Evolutionary conservation across 108 stramenopile genomes (phyloP).

Genomic region (Fistulifera pelliculosa): DNA sequence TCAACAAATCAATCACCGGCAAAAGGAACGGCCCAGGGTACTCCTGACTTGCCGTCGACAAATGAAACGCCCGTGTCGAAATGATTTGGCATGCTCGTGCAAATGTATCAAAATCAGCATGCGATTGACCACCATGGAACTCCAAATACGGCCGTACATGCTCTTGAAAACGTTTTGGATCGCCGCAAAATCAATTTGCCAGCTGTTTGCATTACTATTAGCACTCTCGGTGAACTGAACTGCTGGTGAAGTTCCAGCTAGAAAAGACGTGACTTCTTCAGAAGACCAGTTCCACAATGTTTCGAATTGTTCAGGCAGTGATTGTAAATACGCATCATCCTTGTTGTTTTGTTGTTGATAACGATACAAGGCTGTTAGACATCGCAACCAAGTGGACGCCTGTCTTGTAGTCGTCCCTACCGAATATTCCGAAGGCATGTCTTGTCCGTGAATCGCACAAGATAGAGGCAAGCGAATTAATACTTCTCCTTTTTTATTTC

Average conservation of each 20-base stretch:
- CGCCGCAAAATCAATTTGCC: conserved; percentile 10
- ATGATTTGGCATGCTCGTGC: conserved; percentile 54
- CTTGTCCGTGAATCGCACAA: conserved; percentile 40
- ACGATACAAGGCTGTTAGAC: conserved; percentile 36
- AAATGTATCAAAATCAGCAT: conserved; percentile 30
- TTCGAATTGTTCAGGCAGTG: conserved; percentile 61
- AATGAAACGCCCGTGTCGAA: conserved; percentile 75
- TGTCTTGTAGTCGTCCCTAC: conserved; percentile 1
- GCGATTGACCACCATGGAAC: conserved; percentile 2
- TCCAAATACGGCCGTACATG: conserved; percentile 51
- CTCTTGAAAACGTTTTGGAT: conserved; percentile 34
- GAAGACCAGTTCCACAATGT: conserved; percentile 55
- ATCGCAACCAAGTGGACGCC: conserved; percentile 65
- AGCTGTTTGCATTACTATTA: neutral
- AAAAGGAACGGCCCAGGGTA: conserved; percentile 57
- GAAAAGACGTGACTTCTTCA: conserved; percentile 32
- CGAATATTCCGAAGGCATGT: conserved; percentile 22
- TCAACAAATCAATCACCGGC: conserved; percentile 75
- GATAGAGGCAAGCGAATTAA: conserved; percentile 54
- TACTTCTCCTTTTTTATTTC: conserved; percentile 41
- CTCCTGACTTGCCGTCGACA: conserved; percentile 3
- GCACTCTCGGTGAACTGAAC: conserved; percentile 19
- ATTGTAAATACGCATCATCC: conserved; percentile 35
- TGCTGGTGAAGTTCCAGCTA: conserved; percentile 45
- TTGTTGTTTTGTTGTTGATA: conserved; percentile 2